phyloP scores from a whole-genome alignment of 164 flowering plant species.

The Nymphaea thermarum region DNA sequence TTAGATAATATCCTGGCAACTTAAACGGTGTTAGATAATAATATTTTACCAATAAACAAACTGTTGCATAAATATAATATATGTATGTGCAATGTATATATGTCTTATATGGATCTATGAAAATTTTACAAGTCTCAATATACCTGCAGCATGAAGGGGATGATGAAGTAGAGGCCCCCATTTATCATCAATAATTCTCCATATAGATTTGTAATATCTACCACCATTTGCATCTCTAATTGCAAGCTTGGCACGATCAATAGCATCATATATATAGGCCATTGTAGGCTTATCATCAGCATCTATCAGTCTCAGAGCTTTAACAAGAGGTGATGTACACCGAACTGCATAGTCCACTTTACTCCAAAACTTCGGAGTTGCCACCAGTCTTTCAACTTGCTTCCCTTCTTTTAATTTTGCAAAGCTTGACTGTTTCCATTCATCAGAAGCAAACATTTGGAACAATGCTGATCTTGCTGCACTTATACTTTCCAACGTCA shows the following conservation, averaged over 20 bases:
- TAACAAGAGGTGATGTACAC: conserved; percentile 55
- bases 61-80: too few species aligned
- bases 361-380: conserved; percentile 66
- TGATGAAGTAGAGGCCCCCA: conserved; percentile 56
- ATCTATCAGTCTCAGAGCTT: conserved; percentile 45
- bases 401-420: conserved; percentile 52
- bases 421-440: conserved; percentile 28
- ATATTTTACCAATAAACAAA: background rate
- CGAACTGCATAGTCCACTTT: conserved; percentile 49
- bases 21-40: background rate
- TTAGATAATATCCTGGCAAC: conserved; percentile 49
- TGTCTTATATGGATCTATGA: background rate
- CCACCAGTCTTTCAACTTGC: conserved; percentile 58
- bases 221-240: conserved; percentile 58
- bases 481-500: conserved; percentile 13
- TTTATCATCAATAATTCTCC: conserved; percentile 52
- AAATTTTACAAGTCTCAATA: background rate
- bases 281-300: conserved; percentile 33
- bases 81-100: too few species aligned
- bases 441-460: background rate
- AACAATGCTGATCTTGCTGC: background rate
- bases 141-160: conserved; percentile 27
- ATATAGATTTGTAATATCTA: conserved; percentile 61
- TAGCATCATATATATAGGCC: conserved; percentile 59
- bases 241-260: conserved; percentile 55